Conservation (phyloP, 371 early-diverging fungal species). For the Mucor racemosus region DNA sequence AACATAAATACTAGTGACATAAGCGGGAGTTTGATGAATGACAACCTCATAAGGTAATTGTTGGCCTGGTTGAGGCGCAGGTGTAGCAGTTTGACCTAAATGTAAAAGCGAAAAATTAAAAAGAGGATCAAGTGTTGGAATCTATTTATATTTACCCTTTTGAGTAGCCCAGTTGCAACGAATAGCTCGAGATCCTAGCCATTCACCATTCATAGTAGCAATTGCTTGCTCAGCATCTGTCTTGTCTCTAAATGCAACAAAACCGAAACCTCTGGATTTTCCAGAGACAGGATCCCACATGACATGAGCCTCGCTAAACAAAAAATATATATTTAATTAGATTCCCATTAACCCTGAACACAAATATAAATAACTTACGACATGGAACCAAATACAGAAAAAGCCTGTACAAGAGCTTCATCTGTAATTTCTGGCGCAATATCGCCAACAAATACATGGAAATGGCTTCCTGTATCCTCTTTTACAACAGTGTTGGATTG, state of each 20-base stretch:
- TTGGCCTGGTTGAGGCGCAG: slow-evolving; percentile 60
- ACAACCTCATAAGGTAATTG: slow-evolving; percentile 73
- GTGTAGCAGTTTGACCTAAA: slow-evolving; percentile 49
- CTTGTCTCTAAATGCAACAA: slow-evolving; percentile 81
- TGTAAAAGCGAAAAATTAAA: too few relatives aligned
- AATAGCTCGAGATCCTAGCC: slow-evolving; percentile 66
- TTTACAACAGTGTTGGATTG: slow-evolving; percentile 42
- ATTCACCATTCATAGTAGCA: slow-evolving; percentile 87
- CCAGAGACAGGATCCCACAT: slow-evolving; percentile 79
- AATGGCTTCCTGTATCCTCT: slow-evolving; percentile 74
- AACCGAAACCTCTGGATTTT: slow-evolving; percentile 84
- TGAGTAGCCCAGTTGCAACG: slow-evolving; percentile 78
- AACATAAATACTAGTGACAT: slow-evolving; percentile 88
- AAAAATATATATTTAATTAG: too few relatives aligned
- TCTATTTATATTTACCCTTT: slow-evolving; percentile 32
- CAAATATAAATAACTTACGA: slow-evolving; percentile 54
- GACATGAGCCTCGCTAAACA: slow-evolving; percentile 59
- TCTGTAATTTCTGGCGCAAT: slow-evolving; percentile 86
- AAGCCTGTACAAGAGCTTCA: slow-evolving; percentile 70
- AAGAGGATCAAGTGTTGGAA: neutral
- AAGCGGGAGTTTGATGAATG: slow-evolving; percentile 73
- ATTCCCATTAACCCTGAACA: slow-evolving; percentile 12
- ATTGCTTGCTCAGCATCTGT: slow-evolving; percentile 82
- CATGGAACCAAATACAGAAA: slow-evolving; percentile 63
- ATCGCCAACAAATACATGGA: slow-evolving; percentile 84